phyloP scores from a whole-genome alignment of 495 filamentous ascomycete genomes.

The Talaromyces trachyspermus region DNA sequence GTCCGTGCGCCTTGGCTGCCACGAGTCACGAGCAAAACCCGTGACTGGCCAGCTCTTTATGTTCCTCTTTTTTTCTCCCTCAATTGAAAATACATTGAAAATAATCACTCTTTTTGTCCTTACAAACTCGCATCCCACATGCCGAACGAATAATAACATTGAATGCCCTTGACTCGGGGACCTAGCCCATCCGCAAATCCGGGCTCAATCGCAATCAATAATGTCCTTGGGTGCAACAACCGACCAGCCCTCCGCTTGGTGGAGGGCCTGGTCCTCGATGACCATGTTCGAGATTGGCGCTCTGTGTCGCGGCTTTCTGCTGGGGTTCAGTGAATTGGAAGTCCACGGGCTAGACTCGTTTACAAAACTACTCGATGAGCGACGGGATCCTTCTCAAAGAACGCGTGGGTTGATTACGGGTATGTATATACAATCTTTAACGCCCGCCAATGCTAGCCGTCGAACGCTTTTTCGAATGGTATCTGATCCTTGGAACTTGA shows the following conservation, averaged over 20 bases:
- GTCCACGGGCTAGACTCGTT: constrained; percentile 68
- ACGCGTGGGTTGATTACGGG: constrained; percentile 79
- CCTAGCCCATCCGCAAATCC: neutral
- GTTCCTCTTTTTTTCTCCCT: constrained; percentile 6
- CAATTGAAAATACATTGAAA: no score
- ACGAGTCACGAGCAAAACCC: neutral
- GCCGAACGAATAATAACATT: no score
- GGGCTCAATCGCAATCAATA: constrained; percentile 15
- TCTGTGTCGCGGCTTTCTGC: constrained; percentile 42
- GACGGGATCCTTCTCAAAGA: constrained; percentile 60
- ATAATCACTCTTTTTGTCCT: no score
- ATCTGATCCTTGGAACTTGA: neutral
- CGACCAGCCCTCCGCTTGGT: constrained; percentile 35
- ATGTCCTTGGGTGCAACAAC: constrained; percentile 36
- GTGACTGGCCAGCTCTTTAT: constrained; percentile 2
- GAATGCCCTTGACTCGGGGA: neutral
- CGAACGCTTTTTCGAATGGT: neutral
- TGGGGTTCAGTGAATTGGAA: constrained; percentile 40
- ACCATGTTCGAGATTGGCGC: constrained; percentile 39
- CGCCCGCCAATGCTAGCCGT: no score
- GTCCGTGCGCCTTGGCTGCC: constrained; percentile 3
- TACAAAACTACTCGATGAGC: constrained; percentile 63
- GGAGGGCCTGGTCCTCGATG: constrained; percentile 33
- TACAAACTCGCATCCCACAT: no score
- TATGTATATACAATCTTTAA: constrained; percentile 41